Evolutionary conservation across 225 moss, liverwort and hornwort genomes (phyloP).

Genomic region (Thuidium tamariscinum): DNA sequence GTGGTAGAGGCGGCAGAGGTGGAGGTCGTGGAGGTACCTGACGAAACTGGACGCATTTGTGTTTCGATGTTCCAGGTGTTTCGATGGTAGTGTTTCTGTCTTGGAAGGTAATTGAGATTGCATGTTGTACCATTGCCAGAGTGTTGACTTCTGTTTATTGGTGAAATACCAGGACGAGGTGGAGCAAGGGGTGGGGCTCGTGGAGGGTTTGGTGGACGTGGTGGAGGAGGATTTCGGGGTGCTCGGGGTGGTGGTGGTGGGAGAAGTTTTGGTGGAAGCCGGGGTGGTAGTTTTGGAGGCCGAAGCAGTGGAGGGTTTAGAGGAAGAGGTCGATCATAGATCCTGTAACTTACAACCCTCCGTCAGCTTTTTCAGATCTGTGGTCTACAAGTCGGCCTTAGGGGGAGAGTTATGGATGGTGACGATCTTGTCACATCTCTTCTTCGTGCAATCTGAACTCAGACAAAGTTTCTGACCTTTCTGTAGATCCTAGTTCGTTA

Average conservation of each 20-base stretch:
- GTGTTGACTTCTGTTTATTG: not conserved
- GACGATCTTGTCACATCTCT: not conserved
- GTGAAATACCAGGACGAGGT: constrained; percentile 30
- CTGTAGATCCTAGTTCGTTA: not conserved
- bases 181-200: constrained; percentile 43
- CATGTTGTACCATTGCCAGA: not conserved
- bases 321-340: constrained; percentile 62
- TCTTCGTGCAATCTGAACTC: not conserved
- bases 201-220: constrained; percentile 50
- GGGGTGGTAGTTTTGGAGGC: constrained; percentile 57
- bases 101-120: not conserved
- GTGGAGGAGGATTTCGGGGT: constrained; percentile 57
- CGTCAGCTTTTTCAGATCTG: not conserved
- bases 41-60: not conserved
- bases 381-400: not conserved
- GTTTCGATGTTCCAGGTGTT: not conserved
- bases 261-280: constrained; percentile 53
- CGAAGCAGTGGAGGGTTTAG: constrained; percentile 62
- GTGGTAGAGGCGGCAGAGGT: constrained; percentile 60
- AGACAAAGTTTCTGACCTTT: not conserved
- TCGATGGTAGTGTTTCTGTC: not conserved
- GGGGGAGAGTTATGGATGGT: not conserved
- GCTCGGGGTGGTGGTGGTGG: constrained; percentile 58
- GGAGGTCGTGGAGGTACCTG: constrained; percentile 58
- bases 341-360: not conserved